phyloP scores from a whole-genome alignment of 176 grass and related monocot species.

The Cenchrus purpureus region DNA sequence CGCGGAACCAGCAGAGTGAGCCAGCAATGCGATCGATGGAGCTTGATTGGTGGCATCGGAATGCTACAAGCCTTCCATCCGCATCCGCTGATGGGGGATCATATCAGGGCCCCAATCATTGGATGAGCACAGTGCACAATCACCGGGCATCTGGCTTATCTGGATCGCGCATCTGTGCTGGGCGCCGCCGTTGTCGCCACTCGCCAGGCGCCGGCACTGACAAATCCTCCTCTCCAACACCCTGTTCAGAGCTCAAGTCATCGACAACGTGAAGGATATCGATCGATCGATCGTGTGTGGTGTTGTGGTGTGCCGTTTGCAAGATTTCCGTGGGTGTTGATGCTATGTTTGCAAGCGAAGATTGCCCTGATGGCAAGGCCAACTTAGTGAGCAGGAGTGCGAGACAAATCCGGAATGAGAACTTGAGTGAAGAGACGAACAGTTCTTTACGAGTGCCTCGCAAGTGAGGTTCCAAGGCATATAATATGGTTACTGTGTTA shows the following conservation, averaged over 20 bases:
- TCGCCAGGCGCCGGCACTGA: not conserved
- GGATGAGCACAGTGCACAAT: constrained; percentile 29
- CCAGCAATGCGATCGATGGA: not conserved
- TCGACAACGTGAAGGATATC: not conserved
- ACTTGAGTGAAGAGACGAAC: constrained; percentile 13
- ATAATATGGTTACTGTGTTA: no score
- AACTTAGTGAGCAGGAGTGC: not conserved
- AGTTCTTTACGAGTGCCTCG: not conserved
- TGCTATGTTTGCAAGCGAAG: no score
- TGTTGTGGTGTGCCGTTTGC: no score
- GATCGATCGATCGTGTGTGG: no score
- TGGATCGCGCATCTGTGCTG: not conserved
- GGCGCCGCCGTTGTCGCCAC: not conserved
- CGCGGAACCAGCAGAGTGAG: no score
- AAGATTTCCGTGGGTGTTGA: no score
- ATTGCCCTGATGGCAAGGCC: no score
- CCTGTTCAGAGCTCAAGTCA: no score
- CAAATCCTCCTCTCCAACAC: not conserved
- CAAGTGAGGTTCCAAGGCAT: constrained; percentile 6
- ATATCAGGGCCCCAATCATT: not conserved
- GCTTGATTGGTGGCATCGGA: not conserved
- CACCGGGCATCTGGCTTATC: not conserved
- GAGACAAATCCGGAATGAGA: not conserved
- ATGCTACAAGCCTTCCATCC: not conserved
- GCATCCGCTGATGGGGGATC: not conserved